Conservation (phyloP, 176 grass and related monocot genomes). For the Alopecurus myosuroides region DNA sequence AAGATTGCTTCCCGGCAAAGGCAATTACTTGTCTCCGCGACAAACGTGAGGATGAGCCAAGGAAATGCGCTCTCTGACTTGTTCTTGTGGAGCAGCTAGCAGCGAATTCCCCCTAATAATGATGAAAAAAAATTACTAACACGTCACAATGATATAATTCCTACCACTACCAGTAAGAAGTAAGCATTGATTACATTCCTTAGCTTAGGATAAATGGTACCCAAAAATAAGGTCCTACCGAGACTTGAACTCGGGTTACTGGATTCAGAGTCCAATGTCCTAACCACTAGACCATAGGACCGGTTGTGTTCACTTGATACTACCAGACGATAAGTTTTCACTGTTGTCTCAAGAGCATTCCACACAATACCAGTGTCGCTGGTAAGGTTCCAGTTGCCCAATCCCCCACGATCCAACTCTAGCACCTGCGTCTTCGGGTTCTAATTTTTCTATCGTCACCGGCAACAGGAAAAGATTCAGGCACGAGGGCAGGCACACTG, state of each 20-base stretch:
- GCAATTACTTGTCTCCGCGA: conserved; percentile 47
- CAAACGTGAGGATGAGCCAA: conserved; percentile 30
- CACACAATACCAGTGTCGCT: not conserved
- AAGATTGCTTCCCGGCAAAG: conserved; percentile 54
- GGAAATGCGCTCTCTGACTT: conserved; percentile 26
- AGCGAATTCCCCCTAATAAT: conserved; percentile 40
- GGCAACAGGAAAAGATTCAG: not conserved
- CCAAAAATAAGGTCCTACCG: conserved; percentile 39
- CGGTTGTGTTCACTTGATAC: rapidly evolving
- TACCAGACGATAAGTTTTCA: too few species aligned
- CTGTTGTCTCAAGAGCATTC: too few species aligned
- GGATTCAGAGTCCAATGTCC: conserved; percentile 88
- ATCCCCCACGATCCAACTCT: not conserved
- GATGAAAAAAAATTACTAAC: not conserved
- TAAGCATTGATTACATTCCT: not conserved
- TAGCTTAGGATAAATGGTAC: not conserved
- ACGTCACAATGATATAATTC: not conserved
- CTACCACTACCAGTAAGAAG: too few species aligned
- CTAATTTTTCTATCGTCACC: not conserved
- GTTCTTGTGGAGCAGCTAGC: conserved; percentile 37
- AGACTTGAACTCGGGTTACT: conserved; percentile 90
- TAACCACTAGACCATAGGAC: conserved; percentile 83
- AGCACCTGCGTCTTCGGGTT: not conserved
- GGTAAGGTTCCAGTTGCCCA: not conserved
- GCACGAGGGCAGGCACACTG: not conserved